Base-by-base conservation (phyloP, 257 asterid genomes). In the Solanum ossicruentum region DNA sequence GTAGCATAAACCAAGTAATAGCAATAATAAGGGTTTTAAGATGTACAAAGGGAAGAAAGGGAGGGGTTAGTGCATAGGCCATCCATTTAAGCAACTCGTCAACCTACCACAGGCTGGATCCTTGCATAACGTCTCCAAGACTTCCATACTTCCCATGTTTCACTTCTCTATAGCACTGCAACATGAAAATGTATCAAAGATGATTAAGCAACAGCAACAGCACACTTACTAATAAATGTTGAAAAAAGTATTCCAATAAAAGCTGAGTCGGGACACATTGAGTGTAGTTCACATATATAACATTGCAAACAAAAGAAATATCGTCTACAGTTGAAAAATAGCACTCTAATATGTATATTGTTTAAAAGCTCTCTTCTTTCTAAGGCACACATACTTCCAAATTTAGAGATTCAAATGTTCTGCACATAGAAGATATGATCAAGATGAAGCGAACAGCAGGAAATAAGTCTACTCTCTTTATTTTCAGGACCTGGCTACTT, bases 81-180 rank as follows among this genome's bases (percentile, higher is more conserved):
- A 16, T 0, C 65, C 82, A 15, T 2, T 49, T 28, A 67, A 67
- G 47, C 1, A 83, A 65, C 67, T 16, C 0, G 26, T 52, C 23
- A 18, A 60, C 95, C 28, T 92, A 95, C 99, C 99, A 95, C 55
- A 71, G 18, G 85, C 95, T 96, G 52, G 92, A 57, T 71, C 98
- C 99, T 93, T 90, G 91, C 89, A 96, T 75, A 49, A 85, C 87
- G 84, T 93, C 86, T 77, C 99, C 98, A 85, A 92, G 95, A 82
- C 80, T 87, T 79, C 96, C 97, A 86, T 93, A 96, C 95, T 87
- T 92, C 56, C 98, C 99, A 1, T 89, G 91, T 80, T 87, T 86
- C 79, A 93, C 88, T 90, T 93, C 98, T 89, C 85, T 87, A 87
- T 95, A 93, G 93, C 95, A 94, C 98, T 95, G 97, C 75, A 78